Evolutionary conservation across 179 eudicot species (phyloP), one percentile per base, ranked within the genome.

Genomic region (Beta macrorhiza): DNA sequence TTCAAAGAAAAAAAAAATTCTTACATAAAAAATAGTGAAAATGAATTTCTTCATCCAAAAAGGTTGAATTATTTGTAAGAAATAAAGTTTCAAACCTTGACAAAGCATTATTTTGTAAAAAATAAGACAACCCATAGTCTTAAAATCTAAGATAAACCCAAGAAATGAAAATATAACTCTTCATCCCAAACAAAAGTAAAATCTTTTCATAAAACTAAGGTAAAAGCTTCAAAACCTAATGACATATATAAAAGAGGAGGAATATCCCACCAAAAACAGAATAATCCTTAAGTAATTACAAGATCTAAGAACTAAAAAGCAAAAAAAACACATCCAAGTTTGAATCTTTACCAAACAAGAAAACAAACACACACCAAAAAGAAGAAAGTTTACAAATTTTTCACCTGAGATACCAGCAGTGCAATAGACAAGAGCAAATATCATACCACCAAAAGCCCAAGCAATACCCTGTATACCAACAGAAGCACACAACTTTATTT

Each of bases 401-500:
- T 14, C 49, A 87, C 89, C 89, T 65, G 89, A 87, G 9, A 87
- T 87, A 29, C 89, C 89, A 61, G 87, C 89, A 80, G 89, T 86
- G 22, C 89, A 86, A 82, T 86, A 86, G 68, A 86, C 89, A 72
- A 86, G 89, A 52, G 89, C 89, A 29, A 87, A 87, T 74, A 87
- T 87, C 87, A 84, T 84, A 56, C 89, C 89, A 79, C 89, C 89
- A 80, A 87, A 86, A 72, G 90, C 84, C 90, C 90, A 88, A 42
- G 90, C 90, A 84, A 86, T 86, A 2, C 90, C 90, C 76, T 84
- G 89, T 79, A 84, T 73, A 42, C 87, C 89, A 82, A 87, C 89
- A 77, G 88, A 80, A 17, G 72, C 51, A 80, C 88, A 86, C 86
- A 69, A 29, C 32, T 29, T 29, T 29, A 29, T 29, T 29, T 29